phyloP scores from a whole-genome alignment of 192 early-diverging fungal genomes.

The Backusella liffmaniae region DNA sequence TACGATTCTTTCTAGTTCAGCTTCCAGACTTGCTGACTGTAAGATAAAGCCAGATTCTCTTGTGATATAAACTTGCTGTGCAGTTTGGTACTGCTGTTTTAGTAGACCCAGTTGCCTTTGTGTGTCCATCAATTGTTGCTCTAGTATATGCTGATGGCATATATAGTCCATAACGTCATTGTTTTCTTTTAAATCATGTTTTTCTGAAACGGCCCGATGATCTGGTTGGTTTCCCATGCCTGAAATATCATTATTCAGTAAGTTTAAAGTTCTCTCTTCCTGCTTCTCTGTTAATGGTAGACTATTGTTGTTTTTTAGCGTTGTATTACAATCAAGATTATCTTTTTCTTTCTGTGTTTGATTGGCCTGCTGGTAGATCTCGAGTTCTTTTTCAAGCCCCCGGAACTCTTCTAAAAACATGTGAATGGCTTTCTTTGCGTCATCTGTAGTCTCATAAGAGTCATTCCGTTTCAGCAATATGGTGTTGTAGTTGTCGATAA shows the following conservation, averaged over 20 bases:
- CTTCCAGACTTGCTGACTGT: slow-evolving; percentile 31
- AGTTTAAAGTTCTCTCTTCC: neutral
- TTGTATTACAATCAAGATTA: neutral
- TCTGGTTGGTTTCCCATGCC: neutral
- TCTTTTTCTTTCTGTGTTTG: neutral
- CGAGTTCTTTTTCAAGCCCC: neutral
- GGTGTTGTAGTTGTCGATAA: neutral
- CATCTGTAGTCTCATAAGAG: neutral
- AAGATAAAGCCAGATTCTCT: slow-evolving; percentile 31
- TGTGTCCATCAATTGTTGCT: neutral
- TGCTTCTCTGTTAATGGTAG: neutral
- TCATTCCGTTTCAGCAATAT: neutral
- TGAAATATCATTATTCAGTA: neutral
- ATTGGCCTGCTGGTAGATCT: neutral
- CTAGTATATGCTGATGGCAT: neutral
- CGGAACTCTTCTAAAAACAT: neutral
- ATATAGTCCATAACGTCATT: neutral
- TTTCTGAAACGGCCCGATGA: neutral
- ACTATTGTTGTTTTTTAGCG: neutral
- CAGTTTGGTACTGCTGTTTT: neutral
- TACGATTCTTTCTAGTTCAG: slow-evolving; percentile 33
- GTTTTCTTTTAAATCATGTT: neutral
- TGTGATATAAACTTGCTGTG: neutral
- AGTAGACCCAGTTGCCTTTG: neutral
- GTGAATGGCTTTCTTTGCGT: neutral